A percentile compares a stretch with the other conserved stretches of the same genome.
phyloP scores from a whole-genome alignment of 2,329 filamentous ascomycete genomes.

The Calonectria honghensis region DNA sequence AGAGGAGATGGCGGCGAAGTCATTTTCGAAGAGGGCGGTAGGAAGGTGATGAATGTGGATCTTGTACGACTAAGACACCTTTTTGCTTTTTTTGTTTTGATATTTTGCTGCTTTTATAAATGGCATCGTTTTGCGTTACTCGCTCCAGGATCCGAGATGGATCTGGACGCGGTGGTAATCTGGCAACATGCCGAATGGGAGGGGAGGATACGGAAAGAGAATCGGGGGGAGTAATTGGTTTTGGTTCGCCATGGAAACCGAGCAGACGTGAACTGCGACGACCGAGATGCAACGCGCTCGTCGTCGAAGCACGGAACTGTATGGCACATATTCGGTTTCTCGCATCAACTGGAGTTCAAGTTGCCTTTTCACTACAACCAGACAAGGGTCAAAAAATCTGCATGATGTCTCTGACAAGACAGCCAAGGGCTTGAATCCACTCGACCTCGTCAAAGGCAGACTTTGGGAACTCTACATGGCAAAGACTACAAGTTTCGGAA shows the following conservation, averaged over 20 bases:
- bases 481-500: conserved; percentile 52
- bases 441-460: conserved; percentile 57
- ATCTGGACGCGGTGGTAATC: conserved; percentile 30
- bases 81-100: conserved; percentile 49
- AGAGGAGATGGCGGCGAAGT: conserved; percentile 53
- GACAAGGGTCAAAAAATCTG: conserved; percentile 45
- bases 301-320: conserved; percentile 46
- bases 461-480: conserved; percentile 50
- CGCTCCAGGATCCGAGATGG: conserved; percentile 35
- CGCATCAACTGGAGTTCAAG: conserved; percentile 55
- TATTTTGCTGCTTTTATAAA: conserved; percentile 44
- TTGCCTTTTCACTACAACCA: conserved; percentile 52
- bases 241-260: conserved; percentile 53
- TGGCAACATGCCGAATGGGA: conserved; percentile 35
- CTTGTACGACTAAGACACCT: conserved; percentile 59
- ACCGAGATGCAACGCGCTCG: conserved; percentile 44
- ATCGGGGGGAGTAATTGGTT: conserved; percentile 52
- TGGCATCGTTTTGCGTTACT: conserved; percentile 41
- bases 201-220: conserved; percentile 38
- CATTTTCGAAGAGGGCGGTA: conserved; percentile 48
- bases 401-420: conserved; percentile 52
- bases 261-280: conserved; percentile 49
- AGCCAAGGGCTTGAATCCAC: conserved; percentile 56
- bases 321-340: conserved; percentile 48
- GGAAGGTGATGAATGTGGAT: conserved; percentile 50